Percentiles rank a stretch among this genome's conserved stretches.
These are phyloP conservation scores for Hyphopichia wangnamkhiaoensis DNA, from an alignment of 1,139 yeast genomes.

Conservation along the genomic window DNA sequence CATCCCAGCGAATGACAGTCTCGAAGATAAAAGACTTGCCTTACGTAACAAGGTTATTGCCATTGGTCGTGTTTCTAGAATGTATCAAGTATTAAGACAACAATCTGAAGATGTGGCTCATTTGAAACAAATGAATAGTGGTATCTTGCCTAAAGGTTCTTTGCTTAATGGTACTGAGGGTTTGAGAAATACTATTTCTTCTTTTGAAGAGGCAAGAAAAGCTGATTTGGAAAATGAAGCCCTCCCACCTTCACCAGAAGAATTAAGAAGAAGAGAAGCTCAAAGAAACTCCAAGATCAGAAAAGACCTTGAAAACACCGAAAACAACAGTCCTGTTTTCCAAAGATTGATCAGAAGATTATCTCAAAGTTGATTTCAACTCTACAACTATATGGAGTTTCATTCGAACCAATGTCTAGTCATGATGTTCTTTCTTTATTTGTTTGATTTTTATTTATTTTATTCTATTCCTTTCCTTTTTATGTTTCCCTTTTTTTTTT, in stretches of 20 bases:
- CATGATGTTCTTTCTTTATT: background rate
- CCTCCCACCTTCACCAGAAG: slow-evolving; percentile 79
- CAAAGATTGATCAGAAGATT: slow-evolving; percentile 45
- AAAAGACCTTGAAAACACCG: slow-evolving; percentile 46
- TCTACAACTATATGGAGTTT: background rate
- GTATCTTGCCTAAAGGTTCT: slow-evolving; percentile 80
- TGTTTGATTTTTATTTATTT: background rate
- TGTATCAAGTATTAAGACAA: slow-evolving; percentile 87
- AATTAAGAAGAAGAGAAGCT: slow-evolving; percentile 47
- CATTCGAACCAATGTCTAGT: background rate
- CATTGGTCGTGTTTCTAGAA: slow-evolving; percentile 89
- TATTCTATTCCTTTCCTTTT: background rate
- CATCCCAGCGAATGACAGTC: slow-evolving; percentile 10
- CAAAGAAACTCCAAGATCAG: slow-evolving; percentile 42
- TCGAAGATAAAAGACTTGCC: slow-evolving; percentile 56
- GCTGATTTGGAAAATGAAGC: slow-evolving; percentile 88
- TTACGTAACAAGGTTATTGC: slow-evolving; percentile 89
- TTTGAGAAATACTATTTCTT: slow-evolving; percentile 62
- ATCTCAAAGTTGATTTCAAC: slow-evolving; percentile 22
- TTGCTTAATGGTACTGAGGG: slow-evolving; percentile 83
- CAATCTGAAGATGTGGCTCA: slow-evolving; percentile 88
- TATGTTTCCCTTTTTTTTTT: background rate
- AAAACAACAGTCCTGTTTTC: slow-evolving; percentile 38
- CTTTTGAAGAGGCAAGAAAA: slow-evolving; percentile 81
- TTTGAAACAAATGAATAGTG: slow-evolving; percentile 68